Conservation (phyloP, 2,329 filamentous ascomycete species). For the Fusarium poae region DNA sequence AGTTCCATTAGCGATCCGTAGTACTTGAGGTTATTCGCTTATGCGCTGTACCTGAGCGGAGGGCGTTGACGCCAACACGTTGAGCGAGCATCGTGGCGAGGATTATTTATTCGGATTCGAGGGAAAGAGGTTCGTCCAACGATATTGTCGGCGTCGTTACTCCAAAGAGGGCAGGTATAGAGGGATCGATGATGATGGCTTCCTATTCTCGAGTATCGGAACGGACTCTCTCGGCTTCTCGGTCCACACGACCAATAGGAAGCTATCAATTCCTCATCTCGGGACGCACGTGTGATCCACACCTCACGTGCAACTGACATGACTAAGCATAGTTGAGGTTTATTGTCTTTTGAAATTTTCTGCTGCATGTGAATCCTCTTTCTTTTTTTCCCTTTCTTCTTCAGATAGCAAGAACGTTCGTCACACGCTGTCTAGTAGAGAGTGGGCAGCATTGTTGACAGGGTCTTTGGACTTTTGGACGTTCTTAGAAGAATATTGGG, state of each 20-base stretch:
- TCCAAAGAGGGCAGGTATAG: constrained; percentile 10
- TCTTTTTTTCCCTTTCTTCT: constrained; percentile 54
- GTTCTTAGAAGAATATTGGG: constrained; percentile 60
- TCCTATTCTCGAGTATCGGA: constrained; percentile 41
- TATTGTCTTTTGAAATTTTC: constrained; percentile 16
- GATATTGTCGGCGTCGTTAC: constrained; percentile 42
- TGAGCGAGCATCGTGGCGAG: constrained; percentile 66
- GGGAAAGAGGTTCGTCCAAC: constrained; percentile 31
- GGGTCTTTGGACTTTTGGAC: constrained; percentile 55
- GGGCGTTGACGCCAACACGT: constrained; percentile 69
- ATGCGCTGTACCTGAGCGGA: constrained; percentile 65
- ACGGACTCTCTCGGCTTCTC: constrained; percentile 58
- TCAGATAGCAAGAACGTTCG: constrained; percentile 67
- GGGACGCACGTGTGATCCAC: constrained; percentile 50
- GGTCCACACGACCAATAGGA: constrained; percentile 59
- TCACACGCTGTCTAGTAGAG: constrained; percentile 53
- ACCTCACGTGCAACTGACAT: constrained; percentile 11
- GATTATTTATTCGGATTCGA: constrained; percentile 12
- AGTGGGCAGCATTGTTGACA: constrained; percentile 49
- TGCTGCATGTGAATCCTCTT: constrained; percentile 4
- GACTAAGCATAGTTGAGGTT: constrained; percentile 9
- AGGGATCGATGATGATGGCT: constrained; percentile 43
- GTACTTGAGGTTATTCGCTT: constrained; percentile 37
- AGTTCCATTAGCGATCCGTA: constrained; percentile 9
- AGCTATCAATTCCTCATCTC: constrained; percentile 55